Evolutionary conservation across 306 rosid genomes (phyloP).

Genomic region (Quercus gilva): DNA sequence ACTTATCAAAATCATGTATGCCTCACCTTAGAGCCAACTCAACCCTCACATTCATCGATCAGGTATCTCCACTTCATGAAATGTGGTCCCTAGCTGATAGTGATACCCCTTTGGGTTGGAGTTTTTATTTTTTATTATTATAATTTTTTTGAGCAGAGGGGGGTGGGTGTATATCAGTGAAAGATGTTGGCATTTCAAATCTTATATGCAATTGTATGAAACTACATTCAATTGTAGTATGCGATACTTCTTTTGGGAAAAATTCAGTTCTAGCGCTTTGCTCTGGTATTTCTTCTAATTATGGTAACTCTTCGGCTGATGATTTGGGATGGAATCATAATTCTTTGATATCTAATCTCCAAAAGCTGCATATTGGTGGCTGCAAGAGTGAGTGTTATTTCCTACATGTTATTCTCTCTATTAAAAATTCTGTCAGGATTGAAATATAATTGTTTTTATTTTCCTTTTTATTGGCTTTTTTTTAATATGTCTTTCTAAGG

Average conservation of each 20-base stretch:
- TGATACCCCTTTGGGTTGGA: background rate
- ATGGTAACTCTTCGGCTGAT: conserved; percentile 23
- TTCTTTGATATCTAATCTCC: conserved; percentile 57
- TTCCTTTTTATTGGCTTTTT: conserved; percentile 4
- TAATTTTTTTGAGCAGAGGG: too few relatives aligned
- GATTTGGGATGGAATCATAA: conserved; percentile 26
- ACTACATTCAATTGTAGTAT: conserved; percentile 55
- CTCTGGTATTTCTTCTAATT: conserved; percentile 39
- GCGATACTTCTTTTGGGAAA: conserved; percentile 66
- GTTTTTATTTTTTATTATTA: background rate
- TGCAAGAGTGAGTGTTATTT: conserved; percentile 58
- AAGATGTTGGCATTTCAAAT: conserved; percentile 67
- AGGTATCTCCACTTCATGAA: background rate
- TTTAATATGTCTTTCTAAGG: background rate
- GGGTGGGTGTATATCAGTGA: conserved; percentile 54
- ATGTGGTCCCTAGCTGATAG: background rate
- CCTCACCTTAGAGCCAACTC: too few relatives aligned
- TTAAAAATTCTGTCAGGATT: conserved; percentile 2
- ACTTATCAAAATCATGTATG: too few relatives aligned
- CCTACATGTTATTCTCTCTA: conserved; percentile 14
- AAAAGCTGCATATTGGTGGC: conserved; percentile 64
- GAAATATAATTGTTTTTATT: conserved; percentile 6
- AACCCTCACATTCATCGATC: too few relatives aligned
- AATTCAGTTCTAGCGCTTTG: conserved; percentile 65
- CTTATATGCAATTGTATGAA: conserved; percentile 44